Evolutionary conservation across 331 rosid species (phyloP), one percentile per base, ranked within the genome.

Genomic region (Quercus phellos): DNA sequence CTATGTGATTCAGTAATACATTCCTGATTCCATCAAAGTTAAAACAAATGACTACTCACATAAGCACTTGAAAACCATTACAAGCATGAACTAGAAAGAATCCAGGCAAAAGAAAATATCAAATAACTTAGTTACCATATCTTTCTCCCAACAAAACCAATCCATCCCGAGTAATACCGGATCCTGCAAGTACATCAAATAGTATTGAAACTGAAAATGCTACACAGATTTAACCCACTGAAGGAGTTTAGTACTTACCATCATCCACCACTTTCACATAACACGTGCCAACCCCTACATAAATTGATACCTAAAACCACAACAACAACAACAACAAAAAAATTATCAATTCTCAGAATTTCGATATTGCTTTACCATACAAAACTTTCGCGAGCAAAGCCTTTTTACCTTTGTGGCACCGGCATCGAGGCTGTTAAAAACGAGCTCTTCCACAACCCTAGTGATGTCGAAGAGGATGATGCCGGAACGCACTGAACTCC

Each of bases 391-490:
- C 14, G 4, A 43, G 34, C 53, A 50, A n/a, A 1, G n/a, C 42
- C 38, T 24, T 14, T 4, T 27, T 84, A 92, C 97, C 95, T 85
- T 94, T 0, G 90, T 80, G 17, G 97, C 91, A 35, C 88, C 82
- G 21, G 98, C 92, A 24, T 94, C 91, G 75, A 94, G 86, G 79
- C 95, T 88, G 68, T 88, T 94, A 79, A 84, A 92, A 76, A 94
- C 84, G 10, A 94, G 91, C 84, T 94, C 98, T 86, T 92, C 98
- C 29, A 92, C 97, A 67, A 94, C 89, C 61, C 93, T 82, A 4
- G 96, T 70, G 55, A 86, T 72, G 82, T 92, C 96, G 82, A 80
- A 85, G 75, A 90, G 66, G 72, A 90, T 59, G 83, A 88, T 76
- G 66, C 93, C 93, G n/a, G 97, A 84, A 68, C 96, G 97, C 77